phyloP scores from a whole-genome alignment of 192 early-diverging fungal genomes.

The Mortierella claussenii region DNA sequence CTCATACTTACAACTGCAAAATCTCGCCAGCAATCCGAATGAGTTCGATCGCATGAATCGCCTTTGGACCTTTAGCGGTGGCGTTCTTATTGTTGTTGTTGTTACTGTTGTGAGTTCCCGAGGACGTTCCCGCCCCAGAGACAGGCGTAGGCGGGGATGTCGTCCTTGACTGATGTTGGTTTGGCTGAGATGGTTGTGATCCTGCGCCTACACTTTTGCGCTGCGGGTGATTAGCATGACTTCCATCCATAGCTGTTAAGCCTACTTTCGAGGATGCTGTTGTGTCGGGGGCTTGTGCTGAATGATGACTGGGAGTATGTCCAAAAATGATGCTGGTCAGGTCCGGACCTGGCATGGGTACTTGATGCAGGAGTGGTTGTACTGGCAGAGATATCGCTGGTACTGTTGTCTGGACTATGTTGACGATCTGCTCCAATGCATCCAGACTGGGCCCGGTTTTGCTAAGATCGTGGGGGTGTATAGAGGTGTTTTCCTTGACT shows the following conservation, averaged over 20 bases:
- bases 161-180: slow-evolving; percentile 25
- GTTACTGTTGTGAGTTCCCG: neutral
- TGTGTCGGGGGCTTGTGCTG: neutral
- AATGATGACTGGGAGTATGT: neutral
- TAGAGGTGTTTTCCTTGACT: neutral
- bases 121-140: slow-evolving; percentile 16
- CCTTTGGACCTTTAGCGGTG: slow-evolving; percentile 21
- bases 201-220: slow-evolving; percentile 10
- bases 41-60: slow-evolving; percentile 50
- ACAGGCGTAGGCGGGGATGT: slow-evolving; percentile 40
- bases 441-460: slow-evolving; percentile 6
- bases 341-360: slow-evolving; percentile 38
- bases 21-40: slow-evolving; percentile 49
- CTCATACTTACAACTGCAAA: slow-evolving; percentile 45
- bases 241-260: neutral
- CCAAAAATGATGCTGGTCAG: slow-evolving; percentile 46
- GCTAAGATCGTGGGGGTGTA: neutral
- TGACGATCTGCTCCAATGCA: slow-evolving; percentile 34
- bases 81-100: neutral
- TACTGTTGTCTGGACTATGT: slow-evolving; percentile 27
- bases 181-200: too few relatives aligned
- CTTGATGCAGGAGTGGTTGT: slow-evolving; percentile 8
- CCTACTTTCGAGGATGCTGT: neutral
- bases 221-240: slow-evolving; percentile 2
- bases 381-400: slow-evolving; percentile 5